Base-by-base conservation (phyloP, 2,329 filamentous ascomycete species). In the Aspergillus sergii region DNA sequence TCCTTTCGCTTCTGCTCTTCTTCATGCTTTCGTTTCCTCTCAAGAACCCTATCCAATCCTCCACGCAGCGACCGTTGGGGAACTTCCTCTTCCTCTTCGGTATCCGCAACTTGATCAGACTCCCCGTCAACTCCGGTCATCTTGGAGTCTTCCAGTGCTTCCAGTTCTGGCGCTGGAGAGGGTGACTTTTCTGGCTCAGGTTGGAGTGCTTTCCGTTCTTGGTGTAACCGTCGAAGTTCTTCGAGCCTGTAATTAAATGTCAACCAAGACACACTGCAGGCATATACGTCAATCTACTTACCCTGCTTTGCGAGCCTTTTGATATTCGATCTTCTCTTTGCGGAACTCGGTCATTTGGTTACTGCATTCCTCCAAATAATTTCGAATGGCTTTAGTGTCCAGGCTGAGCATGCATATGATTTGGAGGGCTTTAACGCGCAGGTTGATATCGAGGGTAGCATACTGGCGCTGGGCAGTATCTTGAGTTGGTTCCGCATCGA, bases 291-390 rank as follows among this genome's bases (percentile, higher is more conserved):
- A 5, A 36, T 11, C 30, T 34, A 83, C 85, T 79, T 81, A 86
- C 82, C 83, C 78, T 68, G 81, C 79, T 76, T 89, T 90, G 67
- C 91, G 89, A 69, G 91, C 88, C 68, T 93, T 88, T 79, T 98
- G 94, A 79, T 89, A 91, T 68, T 96, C 92, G 65, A 97, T 97
- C 81, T 97, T 97, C 75, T 96, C 91, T 78, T 99, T 99, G 57
- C 95, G 89, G 73, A 96, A 93, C 60, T 89, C 88, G 1, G 95
- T 99, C 94, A 98, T 97, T 59, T 93, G 91, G 73, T 94, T 92
- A 67, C 91, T 93, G 79, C 94, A 96, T 66, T 94, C 90, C 69
- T 97, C 93, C 83, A 99, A 91, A 75, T 96, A 96, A 19, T 88
- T 89, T 59, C 94, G 89, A 69, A 98, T 87, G 2, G 91, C 89